Percentiles rank a stretch among this genome's conserved stretches.
These are phyloP conservation scores for Malus hybrid DNA, from an alignment of 331 rosid species.

Conservation along the genomic window DNA sequence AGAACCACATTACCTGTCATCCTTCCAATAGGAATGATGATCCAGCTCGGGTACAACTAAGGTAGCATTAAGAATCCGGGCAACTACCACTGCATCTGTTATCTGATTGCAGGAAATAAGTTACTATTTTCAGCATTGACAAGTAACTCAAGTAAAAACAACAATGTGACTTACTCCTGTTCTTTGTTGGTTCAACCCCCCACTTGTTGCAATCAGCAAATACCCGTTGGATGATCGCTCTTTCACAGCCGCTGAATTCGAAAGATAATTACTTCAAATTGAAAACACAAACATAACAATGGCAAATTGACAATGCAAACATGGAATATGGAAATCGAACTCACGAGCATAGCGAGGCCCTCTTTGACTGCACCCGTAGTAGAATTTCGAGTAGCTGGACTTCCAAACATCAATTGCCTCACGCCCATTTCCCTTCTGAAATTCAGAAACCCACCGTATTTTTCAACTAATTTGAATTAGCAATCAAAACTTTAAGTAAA, in stretches of 20 bases:
- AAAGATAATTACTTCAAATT: background rate
- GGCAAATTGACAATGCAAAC: background rate
- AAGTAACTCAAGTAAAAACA: background rate
- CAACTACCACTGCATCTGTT: slow-evolving; percentile 95
- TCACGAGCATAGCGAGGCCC: slow-evolving; percentile 60
- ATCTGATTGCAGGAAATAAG: slow-evolving; percentile 47
- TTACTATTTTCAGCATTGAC: slow-evolving; percentile 15
- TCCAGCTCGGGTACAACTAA: slow-evolving; percentile 95
- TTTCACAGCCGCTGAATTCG: slow-evolving; percentile 49
- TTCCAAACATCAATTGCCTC: slow-evolving; percentile 74
- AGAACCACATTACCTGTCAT: slow-evolving; percentile 54
- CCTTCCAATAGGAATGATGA: slow-evolving; percentile 95
- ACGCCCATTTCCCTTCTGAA: slow-evolving; percentile 25
- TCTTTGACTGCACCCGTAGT: slow-evolving; percentile 65
- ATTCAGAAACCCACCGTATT: background rate
- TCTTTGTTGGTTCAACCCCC: slow-evolving; percentile 95
- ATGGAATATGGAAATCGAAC: slow-evolving; percentile 7
- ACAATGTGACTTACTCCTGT: slow-evolving; percentile 68
- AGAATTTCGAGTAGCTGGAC: slow-evolving; percentile 57
- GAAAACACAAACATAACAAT: slow-evolving; percentile 1
- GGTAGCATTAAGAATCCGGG: slow-evolving; percentile 93
- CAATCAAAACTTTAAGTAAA: background rate
- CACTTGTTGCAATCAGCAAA: slow-evolving; percentile 91
- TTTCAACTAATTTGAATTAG: background rate
- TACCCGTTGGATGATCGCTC: slow-evolving; percentile 75